A percentile compares a stretch with the other conserved stretches of the same genome.
Conservation (phyloP, 768 basidiomycete species). For the Tylopilus sp. region DNA sequence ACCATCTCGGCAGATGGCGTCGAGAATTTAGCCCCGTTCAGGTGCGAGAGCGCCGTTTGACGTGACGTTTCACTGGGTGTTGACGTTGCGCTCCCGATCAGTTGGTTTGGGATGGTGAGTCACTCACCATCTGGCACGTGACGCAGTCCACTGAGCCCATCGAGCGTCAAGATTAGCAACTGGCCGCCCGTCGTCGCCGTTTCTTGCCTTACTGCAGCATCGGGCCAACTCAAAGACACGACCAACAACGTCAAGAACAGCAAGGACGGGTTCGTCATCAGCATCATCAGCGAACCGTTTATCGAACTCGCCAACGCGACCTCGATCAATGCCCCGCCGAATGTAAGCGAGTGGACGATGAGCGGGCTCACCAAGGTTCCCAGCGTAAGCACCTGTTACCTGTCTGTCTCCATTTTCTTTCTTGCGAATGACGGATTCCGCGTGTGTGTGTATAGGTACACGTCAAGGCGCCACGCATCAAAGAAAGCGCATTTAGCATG, state of each 20-base stretch:
- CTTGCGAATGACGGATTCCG: background rate
- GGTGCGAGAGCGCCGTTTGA: conserved; percentile 18
- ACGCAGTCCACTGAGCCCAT: background rate
- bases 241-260: conserved; percentile 39
- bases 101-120: conserved; percentile 27
- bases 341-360: conserved; percentile 38
- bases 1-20: conserved; percentile 32
- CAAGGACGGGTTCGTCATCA: conserved; percentile 41
- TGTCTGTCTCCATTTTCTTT: background rate
- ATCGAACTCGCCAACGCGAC: conserved; percentile 37
- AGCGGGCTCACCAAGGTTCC: conserved; percentile 27
- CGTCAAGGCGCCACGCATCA: conserved; percentile 39
- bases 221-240: conserved; percentile 38
- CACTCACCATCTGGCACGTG: background rate
- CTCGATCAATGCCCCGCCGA: conserved; percentile 35
- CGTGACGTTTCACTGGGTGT: background rate
- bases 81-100: background rate
- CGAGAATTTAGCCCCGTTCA: conserved; percentile 43
- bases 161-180: conserved; percentile 14
- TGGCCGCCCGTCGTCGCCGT: conserved; percentile 38
- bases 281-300: conserved; percentile 52
- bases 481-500: conserved; percentile 46
- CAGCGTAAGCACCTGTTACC: conserved; percentile 6
- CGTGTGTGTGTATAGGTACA: conserved; percentile 30
- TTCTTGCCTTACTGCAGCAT: conserved; percentile 15